A percentile compares a stretch with the other conserved stretches of the same genome.
These are phyloP conservation scores for Aspergillus mulundensis DNA, from an alignment of 495 filamentous ascomycete species.

Conservation along the genomic window DNA sequence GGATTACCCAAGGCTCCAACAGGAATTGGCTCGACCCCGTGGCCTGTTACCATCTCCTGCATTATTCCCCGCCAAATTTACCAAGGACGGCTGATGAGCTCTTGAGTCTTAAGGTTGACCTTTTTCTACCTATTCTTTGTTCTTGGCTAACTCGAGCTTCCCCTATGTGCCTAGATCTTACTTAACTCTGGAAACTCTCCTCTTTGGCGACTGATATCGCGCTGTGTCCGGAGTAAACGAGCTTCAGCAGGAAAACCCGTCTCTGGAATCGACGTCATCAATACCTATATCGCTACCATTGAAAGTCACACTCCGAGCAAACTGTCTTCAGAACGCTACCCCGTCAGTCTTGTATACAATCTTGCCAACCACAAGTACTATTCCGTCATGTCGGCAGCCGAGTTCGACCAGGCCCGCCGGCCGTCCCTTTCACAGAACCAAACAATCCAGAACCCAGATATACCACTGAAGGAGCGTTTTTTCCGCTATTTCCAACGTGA, in stretches of 20 bases:
- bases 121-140: background rate
- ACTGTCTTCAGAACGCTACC: background rate
- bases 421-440: slow-evolving; percentile 39
- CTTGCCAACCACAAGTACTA: background rate
- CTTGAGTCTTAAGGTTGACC: background rate
- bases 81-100: background rate
- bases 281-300: slow-evolving; percentile 10
- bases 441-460: slow-evolving; percentile 37
- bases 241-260: background rate
- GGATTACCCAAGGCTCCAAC: background rate
- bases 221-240: background rate
- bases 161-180: background rate
- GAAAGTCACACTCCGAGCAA: background rate
- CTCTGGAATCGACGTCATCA: slow-evolving; percentile 25
- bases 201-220: background rate
- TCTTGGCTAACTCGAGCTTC: background rate
- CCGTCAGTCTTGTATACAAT: background rate
- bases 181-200: background rate
- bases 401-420: slow-evolving; percentile 29
- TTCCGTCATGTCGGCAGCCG: slow-evolving; percentile 31
- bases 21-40: background rate
- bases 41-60: background rate
- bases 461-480: slow-evolving; percentile 65
- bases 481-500: slow-evolving; percentile 74
- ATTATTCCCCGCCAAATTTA: background rate